phyloP scores from a whole-genome alignment of 371 early-diverging fungal species.

The Mucor saturninus region DNA sequence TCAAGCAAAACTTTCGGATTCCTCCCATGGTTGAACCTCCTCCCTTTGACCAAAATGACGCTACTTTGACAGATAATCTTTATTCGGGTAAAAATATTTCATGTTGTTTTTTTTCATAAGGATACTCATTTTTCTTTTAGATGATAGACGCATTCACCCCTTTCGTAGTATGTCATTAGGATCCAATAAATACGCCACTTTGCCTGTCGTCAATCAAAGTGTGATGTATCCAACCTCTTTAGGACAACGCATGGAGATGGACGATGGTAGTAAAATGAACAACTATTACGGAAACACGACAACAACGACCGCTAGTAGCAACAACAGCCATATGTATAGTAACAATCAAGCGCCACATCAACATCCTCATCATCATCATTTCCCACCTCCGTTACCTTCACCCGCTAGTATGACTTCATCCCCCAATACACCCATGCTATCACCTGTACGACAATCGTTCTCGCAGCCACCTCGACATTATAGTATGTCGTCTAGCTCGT shows the following conservation, averaged over 20 bases:
- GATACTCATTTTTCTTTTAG: conserved; percentile 7
- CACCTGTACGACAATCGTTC: conserved; percentile 42
- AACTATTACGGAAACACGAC: conserved; percentile 24
- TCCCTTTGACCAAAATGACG: conserved; percentile 39
- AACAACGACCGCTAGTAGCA: neutral
- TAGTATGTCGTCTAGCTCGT: conserved; percentile 28
- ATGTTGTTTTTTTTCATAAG: neutral
- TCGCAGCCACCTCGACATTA: conserved; percentile 33
- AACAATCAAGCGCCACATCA: conserved; percentile 5
- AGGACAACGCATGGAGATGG: conserved; percentile 30
- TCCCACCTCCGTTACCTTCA: conserved; percentile 36
- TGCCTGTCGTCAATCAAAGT: conserved; percentile 34
- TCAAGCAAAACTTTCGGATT: conserved; percentile 68
- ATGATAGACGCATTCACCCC: conserved; percentile 32
- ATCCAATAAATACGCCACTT: conserved; percentile 26
- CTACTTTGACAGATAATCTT: conserved; percentile 17
- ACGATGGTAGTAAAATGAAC: conserved; percentile 23
- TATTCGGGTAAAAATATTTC: conserved; percentile 23
- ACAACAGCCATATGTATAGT: neutral
- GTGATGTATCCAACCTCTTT: conserved; percentile 27
- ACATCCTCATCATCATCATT: conserved; percentile 15
- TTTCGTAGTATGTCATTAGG: conserved; percentile 54
- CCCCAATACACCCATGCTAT: conserved; percentile 46
- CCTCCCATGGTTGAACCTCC: conserved; percentile 58
- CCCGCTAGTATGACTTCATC: conserved; percentile 46